Percentiles rank a stretch among this genome's conserved stretches.
These are phyloP conservation scores for Cladorrhinum sp. DNA, from an alignment of 2,329 filamentous ascomycete species.

Conservation along the genomic window DNA sequence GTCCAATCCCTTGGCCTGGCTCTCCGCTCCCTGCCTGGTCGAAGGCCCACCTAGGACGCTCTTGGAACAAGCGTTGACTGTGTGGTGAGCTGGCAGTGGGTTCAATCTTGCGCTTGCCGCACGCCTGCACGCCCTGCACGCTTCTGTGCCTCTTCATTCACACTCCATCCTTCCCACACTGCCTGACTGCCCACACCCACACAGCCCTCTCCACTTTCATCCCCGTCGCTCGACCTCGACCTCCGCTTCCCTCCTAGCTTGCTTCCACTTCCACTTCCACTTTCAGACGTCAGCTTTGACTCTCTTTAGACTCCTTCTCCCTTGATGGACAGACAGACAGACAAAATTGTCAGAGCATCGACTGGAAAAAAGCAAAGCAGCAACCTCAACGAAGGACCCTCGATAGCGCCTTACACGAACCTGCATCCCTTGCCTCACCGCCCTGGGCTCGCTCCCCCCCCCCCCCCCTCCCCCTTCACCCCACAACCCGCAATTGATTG, in stretches of 20 bases:
- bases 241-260: constrained; percentile 11
- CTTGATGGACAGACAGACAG: not conserved
- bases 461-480: constrained; percentile 20
- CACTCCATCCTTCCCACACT: constrained; percentile 18
- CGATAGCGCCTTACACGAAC: not conserved
- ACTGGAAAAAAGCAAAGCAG: not conserved
- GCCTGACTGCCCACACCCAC: constrained; percentile 23
- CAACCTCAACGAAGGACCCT: not conserved
- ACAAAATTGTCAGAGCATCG: constrained; percentile 4
- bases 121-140: constrained; percentile 15
- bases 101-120: constrained; percentile 21
- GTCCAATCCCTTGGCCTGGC: constrained; percentile 23
- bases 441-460: constrained; percentile 15
- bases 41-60: constrained; percentile 23
- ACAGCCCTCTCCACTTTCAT: constrained; percentile 15
- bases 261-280: not conserved
- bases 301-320: not conserved
- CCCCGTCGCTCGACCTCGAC: constrained; percentile 1
- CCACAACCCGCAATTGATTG: constrained; percentile 7
- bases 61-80: constrained; percentile 24
- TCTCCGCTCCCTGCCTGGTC: constrained; percentile 22
- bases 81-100: constrained; percentile 28
- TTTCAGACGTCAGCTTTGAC: not conserved
- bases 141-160: constrained; percentile 21
- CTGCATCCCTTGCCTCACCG: constrained; percentile 8